phyloP scores from a whole-genome alignment of 2,329 filamentous ascomycete genomes.

The Alternaria novae-zelandiae region DNA sequence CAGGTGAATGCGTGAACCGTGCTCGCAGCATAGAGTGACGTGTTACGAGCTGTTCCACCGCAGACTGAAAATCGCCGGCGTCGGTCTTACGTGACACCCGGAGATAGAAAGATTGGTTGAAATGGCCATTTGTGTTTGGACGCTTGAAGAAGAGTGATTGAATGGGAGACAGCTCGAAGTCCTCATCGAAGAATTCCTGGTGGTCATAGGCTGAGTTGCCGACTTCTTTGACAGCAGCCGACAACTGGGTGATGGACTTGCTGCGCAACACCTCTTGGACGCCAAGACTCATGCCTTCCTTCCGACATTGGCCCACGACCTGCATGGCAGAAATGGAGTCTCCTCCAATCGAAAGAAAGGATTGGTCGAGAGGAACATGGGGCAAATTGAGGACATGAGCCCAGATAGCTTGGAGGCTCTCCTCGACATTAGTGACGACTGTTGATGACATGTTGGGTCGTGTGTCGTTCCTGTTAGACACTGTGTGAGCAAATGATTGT shows the following conservation, averaged over 20 bases:
- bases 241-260: conserved; percentile 52
- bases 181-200: conserved; percentile 35
- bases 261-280: conserved; percentile 58
- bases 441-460: conserved; percentile 8
- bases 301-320: conserved; percentile 56
- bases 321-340: conserved; percentile 61
- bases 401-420: conserved; percentile 34
- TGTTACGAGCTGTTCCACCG: conserved; percentile 31
- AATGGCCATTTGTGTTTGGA: conserved; percentile 41
- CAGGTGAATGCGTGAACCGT: conserved; percentile 32
- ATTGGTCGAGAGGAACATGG: conserved; percentile 34
- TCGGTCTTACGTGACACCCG: conserved; percentile 34
- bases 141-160: conserved; percentile 42
- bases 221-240: conserved; percentile 27
- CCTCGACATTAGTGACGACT: conserved; percentile 20
- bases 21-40: conserved; percentile 45
- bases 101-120: conserved; percentile 46
- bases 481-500: neutral
- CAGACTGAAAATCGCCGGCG: conserved; percentile 29
- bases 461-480: conserved; percentile 4
- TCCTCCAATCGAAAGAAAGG: conserved; percentile 55
- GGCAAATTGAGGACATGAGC: conserved; percentile 41
- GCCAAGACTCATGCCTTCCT: conserved; percentile 53
- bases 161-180: conserved; percentile 42
- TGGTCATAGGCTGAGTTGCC: conserved; percentile 22